Evolutionary conservation across 495 filamentous ascomycete species (phyloP), one percentile per base, ranked within the genome.

Genomic region (Podospora pseudocomata): DNA sequence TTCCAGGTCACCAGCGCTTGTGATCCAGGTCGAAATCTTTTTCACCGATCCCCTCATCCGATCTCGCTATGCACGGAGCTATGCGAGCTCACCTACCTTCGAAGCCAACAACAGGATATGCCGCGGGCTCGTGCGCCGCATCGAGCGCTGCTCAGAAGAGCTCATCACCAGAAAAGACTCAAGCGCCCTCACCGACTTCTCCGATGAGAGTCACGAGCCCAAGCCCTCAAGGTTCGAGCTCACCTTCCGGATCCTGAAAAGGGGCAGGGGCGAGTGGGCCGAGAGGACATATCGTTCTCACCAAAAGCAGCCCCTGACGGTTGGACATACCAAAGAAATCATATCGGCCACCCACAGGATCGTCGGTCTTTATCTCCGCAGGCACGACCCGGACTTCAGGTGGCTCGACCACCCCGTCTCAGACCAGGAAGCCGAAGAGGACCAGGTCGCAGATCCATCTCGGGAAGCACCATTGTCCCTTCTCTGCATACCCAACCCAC

Each of bases 141-240:
- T 83, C 49, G 80, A 83, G 70, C 81, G 81, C 66, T 83, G 80
- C 69, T 80, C 76, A 55, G 65, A 82, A 64, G 82, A 84, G 69
- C 73, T 84, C 54, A 74, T 84, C 67, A 83, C 81, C 13, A 76
- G 82, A 60, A 81, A 78, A 64, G 82, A 84, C 72, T 80, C 80
- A 5, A 74, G 66, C n/a, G 82, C 81, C 15, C 73, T 81, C 63
- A 80, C 80, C 11, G 69, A 74, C 32, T 71, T 74, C 66, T 76
- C 71, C 66, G 77, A 76, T 55, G 80, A 73, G 23, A 63, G 75
- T 59, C 60, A 65, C 1, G 75, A 75, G 32, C 76, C 75, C 55
- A 84, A 84, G 62, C 75, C 81, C 2, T 66, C 81, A 64, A 73
- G 80, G 67, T 84, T 75, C 65, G 80, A 83, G 68, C 78, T 84